Conservation (phyloP, 2,329 filamentous ascomycete genomes). For the Diaporthe eres region DNA sequence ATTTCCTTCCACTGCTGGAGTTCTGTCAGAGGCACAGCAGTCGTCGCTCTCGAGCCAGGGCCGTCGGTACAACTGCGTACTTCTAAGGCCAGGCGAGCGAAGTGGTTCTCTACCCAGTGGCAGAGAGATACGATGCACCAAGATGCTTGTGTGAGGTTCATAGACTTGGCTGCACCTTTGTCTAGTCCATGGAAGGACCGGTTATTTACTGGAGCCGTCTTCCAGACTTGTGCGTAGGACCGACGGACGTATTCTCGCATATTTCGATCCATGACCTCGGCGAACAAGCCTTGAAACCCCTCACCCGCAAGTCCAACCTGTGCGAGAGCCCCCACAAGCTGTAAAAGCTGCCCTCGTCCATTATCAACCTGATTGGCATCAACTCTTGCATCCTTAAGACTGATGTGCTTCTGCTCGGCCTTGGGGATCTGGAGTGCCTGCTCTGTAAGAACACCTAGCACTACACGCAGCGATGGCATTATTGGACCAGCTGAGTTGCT, state of each 20-base stretch:
- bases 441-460: slow-evolving; percentile 67
- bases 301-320: slow-evolving; percentile 79
- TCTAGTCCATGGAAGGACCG: slow-evolving; percentile 32
- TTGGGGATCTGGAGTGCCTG: slow-evolving; percentile 59
- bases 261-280: slow-evolving; percentile 76
- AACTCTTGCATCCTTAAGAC: background rate
- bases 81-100: slow-evolving; percentile 74
- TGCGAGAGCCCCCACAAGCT: slow-evolving; percentile 71
- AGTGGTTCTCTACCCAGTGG: slow-evolving; percentile 78
- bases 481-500: slow-evolving; percentile 73
- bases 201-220: slow-evolving; percentile 46
- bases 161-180: slow-evolving; percentile 42
- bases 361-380: slow-evolving; percentile 47
- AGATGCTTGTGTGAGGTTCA: slow-evolving; percentile 57
- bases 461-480: slow-evolving; percentile 65
- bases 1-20: slow-evolving; percentile 80
- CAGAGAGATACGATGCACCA: slow-evolving; percentile 72
- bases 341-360: slow-evolving; percentile 66
- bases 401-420: slow-evolving; percentile 14
- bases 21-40: slow-evolving; percentile 64
- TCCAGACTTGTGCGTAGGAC: slow-evolving; percentile 76
- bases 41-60: slow-evolving; percentile 50
- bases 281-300: slow-evolving; percentile 78
- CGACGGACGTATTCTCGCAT: slow-evolving; percentile 74
- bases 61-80: slow-evolving; percentile 65